These are phyloP conservation scores for Yarrowia phangngaensis DNA, from an alignment of 805 yeast genomes.

Conservation along the genomic window DNA sequence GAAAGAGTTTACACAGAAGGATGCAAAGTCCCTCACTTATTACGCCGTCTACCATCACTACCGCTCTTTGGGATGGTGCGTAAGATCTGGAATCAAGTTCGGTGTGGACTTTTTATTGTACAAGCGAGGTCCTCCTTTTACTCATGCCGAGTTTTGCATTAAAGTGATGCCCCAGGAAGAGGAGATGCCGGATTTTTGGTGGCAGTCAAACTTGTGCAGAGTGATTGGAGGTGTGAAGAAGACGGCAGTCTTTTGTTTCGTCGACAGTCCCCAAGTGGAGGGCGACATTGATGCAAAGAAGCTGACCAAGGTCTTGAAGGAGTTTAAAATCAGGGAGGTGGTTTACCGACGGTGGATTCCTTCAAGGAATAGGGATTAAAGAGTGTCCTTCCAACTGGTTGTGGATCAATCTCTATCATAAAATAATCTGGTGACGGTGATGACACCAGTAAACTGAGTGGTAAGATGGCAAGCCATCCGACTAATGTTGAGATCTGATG, in stretches of 20 bases:
- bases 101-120: conserved; percentile 83
- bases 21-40: conserved; percentile 46
- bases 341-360: conserved; percentile 82
- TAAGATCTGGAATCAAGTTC: conserved; percentile 84
- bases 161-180: conserved; percentile 45
- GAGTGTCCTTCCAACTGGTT: not conserved
- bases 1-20: conserved; percentile 28
- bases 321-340: conserved; percentile 59
- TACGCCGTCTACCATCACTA: conserved; percentile 83
- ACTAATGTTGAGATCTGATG: too few relatives aligned
- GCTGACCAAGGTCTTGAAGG: conserved; percentile 38
- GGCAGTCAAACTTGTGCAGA: conserved; percentile 67
- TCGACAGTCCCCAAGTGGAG: conserved; percentile 47
- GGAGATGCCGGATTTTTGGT: conserved; percentile 47
- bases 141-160: conserved; percentile 85
- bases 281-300: conserved; percentile 32
- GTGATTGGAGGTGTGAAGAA: conserved; percentile 87
- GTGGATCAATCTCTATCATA: not conserved
- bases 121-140: conserved; percentile 89
- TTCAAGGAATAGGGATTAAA: conserved; percentile 69
- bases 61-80: conserved; percentile 92
- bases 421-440: not conserved
- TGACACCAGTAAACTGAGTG: not conserved
- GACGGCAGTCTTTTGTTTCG: conserved; percentile 63
- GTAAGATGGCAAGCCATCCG: too few relatives aligned